Percentiles rank a stretch among this genome's conserved stretches.
Conservation (phyloP, 805 yeast genomes). For the Candida tibetensis region DNA sequence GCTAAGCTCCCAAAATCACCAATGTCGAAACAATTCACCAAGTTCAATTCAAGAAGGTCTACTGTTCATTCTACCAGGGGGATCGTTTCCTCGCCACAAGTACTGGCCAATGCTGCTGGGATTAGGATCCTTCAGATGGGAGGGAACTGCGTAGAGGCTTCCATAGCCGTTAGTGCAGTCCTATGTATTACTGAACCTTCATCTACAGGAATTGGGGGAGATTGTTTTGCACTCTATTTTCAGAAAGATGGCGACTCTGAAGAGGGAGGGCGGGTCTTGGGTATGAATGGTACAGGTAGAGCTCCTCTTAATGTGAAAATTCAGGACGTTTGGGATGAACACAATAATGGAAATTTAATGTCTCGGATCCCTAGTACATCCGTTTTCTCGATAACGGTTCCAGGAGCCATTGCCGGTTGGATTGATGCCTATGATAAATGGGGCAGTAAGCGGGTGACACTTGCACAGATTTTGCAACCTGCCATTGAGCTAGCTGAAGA, state of each 20-base stretch:
- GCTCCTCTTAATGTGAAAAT: conserved; percentile 51
- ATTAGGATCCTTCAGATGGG: conserved; percentile 62
- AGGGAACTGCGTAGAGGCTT: conserved; percentile 71
- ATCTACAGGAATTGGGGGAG: conserved; percentile 67
- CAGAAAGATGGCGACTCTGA: conserved; percentile 27
- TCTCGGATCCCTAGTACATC: conserved; percentile 52
- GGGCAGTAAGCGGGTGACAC: conserved; percentile 67
- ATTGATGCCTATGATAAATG: conserved; percentile 61
- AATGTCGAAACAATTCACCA: conserved; percentile 9
- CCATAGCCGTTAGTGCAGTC: conserved; percentile 58
- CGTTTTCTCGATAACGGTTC: conserved; percentile 63
- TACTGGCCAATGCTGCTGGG: conserved; percentile 75
- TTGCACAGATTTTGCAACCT: conserved; percentile 58
- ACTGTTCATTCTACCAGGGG: conserved; percentile 73
- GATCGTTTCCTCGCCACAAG: conserved; percentile 73
- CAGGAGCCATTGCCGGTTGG: conserved; percentile 84
- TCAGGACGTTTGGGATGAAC: conserved; percentile 45
- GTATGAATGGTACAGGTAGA: conserved; percentile 76
- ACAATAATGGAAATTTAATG: conserved; percentile 37
- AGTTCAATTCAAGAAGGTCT: conserved; percentile 61
- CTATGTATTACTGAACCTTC: conserved; percentile 56
- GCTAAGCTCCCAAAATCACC: neutral
- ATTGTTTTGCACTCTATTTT: conserved; percentile 63
- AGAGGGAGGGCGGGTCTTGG: conserved; percentile 50
- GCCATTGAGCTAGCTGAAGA: conserved; percentile 67